Evolutionary conservation across 768 basidiomycete species (phyloP).

Genomic region (Dictyophora rubrovolvata): DNA sequence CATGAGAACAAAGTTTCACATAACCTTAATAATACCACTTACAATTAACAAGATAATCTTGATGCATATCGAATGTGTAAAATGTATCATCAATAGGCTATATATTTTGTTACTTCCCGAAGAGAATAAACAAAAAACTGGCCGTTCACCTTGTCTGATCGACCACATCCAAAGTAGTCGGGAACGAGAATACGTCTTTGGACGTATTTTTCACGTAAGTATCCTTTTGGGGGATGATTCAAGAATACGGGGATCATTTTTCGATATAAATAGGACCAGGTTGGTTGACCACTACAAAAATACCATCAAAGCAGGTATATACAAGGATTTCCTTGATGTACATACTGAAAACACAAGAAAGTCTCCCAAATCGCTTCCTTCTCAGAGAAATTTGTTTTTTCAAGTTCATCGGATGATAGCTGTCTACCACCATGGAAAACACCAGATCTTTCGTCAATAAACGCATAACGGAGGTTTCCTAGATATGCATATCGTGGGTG

Average conservation of each 20-base stretch:
- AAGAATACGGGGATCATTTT: conserved; percentile 9
- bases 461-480: conserved; percentile 6
- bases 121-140: neutral
- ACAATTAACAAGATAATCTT: conserved; percentile 7
- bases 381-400: neutral
- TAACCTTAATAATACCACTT: neutral
- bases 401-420: neutral
- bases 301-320: neutral
- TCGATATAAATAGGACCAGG: conserved; percentile 11
- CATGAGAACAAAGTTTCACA: neutral
- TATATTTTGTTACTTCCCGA: neutral
- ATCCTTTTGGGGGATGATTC: neutral
- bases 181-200: conserved; percentile 6
- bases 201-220: neutral
- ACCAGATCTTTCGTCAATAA: conserved; percentile 9
- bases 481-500: conserved; percentile 4
- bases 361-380: conserved; percentile 8
- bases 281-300: conserved; percentile 7
- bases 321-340: neutral
- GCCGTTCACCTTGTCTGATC: conserved; percentile 6
- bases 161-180: conserved; percentile 7
- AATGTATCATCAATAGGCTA: conserved; percentile 7
- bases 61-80: conserved; percentile 8
- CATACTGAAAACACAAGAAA: conserved; percentile 9
- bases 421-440: neutral